Evolutionary conservation across 345 rosid genomes (phyloP), one percentile per base, ranked within the genome.

Genomic region (Brassica cretica): DNA sequence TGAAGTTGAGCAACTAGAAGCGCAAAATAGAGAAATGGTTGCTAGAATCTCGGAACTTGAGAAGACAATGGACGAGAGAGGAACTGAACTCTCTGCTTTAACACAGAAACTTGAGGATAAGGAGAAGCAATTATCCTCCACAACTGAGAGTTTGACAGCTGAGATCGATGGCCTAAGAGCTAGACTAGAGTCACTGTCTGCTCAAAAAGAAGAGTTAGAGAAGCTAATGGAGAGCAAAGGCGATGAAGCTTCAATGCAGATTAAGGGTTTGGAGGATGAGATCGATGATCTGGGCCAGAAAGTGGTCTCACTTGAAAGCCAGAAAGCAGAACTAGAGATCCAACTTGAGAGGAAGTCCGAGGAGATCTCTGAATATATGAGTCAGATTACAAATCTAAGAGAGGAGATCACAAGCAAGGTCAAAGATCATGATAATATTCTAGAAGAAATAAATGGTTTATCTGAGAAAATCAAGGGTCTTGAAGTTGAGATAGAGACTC

Each of bases 161-260:
- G 89, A 85, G 78, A 27, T 88, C 27, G 78, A 85, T 61, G 72
- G 70, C 74, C 76, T 87, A 78, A 81, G 80, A 64, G 78, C 66
- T 39, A 86, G 81, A 30, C 44, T 86, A 78, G 88, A 83, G 72
- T 81, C 85, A 14, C 59, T 83, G 72, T 76, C 65, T 32, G 63
- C 70, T 44, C 81, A 88, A 80, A 94, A 88, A 46, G 77, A 82
- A 65, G 89, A 90, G 77, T 74, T 92, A 85, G 96, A 92, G 82
- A 90, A 81, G 78, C 86, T 80, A 68, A 82, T 90, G 24, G 83
- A 72, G 32, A 71, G 60, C 32, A 85, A 72, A 79, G 80, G 84
- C 6, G 80, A 86, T 25, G 97, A 90, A 88, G 86, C 88, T 66
- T 85, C 87, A 5, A 55, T 21, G 68, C 89, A 60, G 68, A 73